Conservation (phyloP, 1,284 basidiomycete species). For the Trametes versicolor region DNA sequence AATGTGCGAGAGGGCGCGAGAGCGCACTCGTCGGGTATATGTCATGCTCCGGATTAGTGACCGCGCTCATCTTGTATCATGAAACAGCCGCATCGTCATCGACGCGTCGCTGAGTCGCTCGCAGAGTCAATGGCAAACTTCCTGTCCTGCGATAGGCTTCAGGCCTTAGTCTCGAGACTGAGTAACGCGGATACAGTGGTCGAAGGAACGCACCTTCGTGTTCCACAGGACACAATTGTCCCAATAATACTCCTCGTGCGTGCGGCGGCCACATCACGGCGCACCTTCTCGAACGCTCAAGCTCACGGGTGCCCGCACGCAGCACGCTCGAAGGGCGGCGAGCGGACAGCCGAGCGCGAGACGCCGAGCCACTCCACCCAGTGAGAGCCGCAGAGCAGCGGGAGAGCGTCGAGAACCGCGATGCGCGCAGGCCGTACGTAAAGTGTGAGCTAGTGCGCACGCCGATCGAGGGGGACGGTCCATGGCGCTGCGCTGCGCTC, state of each 20-base stretch:
- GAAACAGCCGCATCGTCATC: constrained; percentile 8
- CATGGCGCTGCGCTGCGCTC: neutral
- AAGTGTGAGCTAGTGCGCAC: neutral
- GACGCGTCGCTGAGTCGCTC: neutral
- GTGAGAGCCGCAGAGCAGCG: neutral
- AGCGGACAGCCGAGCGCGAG: neutral
- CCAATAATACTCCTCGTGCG: neutral
- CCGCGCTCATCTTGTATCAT: neutral
- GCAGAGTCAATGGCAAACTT: neutral
- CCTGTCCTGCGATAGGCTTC: neutral
- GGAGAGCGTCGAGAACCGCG: neutral
- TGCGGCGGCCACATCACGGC: neutral
- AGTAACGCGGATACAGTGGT: neutral
- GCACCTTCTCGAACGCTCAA: neutral
- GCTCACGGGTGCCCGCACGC: neutral
- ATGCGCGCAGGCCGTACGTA: constrained; percentile 6
- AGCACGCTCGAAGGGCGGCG: neutral
- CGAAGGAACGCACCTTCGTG: neutral
- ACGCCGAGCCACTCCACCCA: constrained; percentile 6
- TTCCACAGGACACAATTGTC: neutral
- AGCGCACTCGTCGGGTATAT: constrained; percentile 3
- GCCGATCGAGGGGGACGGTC: constrained; percentile 13
- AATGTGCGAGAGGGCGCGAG: constrained; percentile 2
- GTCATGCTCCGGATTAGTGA: constrained; percentile 3
- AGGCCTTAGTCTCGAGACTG: neutral